phyloP scores from a whole-genome alignment of 1,284 basidiomycete genomes.

The Heliocybe sulcata region DNA sequence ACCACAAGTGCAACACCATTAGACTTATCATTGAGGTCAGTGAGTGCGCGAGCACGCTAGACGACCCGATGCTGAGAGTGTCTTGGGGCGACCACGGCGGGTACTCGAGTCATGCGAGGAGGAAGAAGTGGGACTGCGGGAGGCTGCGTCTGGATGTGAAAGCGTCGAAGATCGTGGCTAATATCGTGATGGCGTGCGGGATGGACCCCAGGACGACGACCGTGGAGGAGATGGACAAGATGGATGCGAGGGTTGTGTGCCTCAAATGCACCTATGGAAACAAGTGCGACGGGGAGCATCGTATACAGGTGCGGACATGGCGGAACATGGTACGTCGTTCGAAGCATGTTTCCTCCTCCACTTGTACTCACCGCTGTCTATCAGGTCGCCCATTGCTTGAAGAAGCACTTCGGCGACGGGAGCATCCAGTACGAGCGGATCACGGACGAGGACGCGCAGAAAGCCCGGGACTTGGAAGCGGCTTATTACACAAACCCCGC shows the following conservation, averaged over 20 bases:
- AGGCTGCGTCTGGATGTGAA: conserved; percentile 19
- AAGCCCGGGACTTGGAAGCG: conserved; percentile 13
- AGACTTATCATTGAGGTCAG: neutral
- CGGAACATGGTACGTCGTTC: conserved; percentile 23
- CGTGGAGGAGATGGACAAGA: conserved; percentile 18
- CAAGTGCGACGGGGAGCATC: conserved; percentile 24
- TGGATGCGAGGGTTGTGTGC: conserved; percentile 26
- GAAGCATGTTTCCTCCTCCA: too few species aligned
- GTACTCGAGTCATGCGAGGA: conserved; percentile 3
- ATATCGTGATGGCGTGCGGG: conserved; percentile 21
- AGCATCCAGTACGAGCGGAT: conserved; percentile 21
- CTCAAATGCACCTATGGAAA: conserved; percentile 19
- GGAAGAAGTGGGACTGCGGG: conserved; percentile 16
- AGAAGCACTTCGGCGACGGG: conserved; percentile 21
- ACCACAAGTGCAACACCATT: conserved; percentile 23
- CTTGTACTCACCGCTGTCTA: neutral
- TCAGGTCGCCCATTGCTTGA: conserved; percentile 24
- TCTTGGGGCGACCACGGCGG: neutral
- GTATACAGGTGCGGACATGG: conserved; percentile 22
- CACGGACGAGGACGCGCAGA: conserved; percentile 15
- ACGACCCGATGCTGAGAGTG: neutral
- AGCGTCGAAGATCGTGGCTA: conserved; percentile 20
- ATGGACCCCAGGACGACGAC: conserved; percentile 17
- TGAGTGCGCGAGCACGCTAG: neutral
- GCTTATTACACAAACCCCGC: conserved; percentile 5